Evolutionary conservation across 257 asterid genomes (phyloP), one percentile per base, ranked within the genome.

Genomic region (Verbena officinalis): DNA sequence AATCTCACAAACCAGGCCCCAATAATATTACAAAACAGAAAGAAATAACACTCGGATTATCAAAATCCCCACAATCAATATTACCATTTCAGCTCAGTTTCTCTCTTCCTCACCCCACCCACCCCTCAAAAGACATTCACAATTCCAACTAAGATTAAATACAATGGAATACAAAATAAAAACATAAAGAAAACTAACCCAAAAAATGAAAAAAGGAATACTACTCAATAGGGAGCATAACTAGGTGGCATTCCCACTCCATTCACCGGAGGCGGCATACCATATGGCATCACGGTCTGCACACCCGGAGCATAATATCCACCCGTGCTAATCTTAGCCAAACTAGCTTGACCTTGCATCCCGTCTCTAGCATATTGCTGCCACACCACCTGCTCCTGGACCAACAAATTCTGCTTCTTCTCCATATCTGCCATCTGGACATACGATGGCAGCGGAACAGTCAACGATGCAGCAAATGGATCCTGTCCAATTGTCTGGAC

Each of bases 361-460:
- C 97, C 97, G 2, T 77, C 81, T 64, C 80, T 72, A 2, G 91
- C 67, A 40, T 90, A 90, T 75, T 87, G 91, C 50, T 90, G 88
- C 97, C 97, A 90, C 20, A 83, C 83, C 64, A 80, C 57, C 76
- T 90, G 97, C 57, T 90, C 97, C 71, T 90, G 97, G 69, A 74
- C 73, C 14, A 90, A 64, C 33, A 87, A 40, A 10, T 85, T 88
- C 71, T 90, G 95, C 77, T 90, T 90, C 80, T 87, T 85, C 73
- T 90, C 91, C 91, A 90, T 81, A 54, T 87, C 95, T 0, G 95
- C 79, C 90, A 90, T 90, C 77, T 90, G 95, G 62, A 90, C 97
- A 20, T 84, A 87, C 0, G 97, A 64, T 15, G 97, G 97, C 0
- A 95, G 97, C 0, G 97, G 88, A 30, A 90, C 33, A 72, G 57